Evolutionary conservation across 352 stramenopile species (phyloP).

Genomic region (Paralagenidium karlingii): DNA sequence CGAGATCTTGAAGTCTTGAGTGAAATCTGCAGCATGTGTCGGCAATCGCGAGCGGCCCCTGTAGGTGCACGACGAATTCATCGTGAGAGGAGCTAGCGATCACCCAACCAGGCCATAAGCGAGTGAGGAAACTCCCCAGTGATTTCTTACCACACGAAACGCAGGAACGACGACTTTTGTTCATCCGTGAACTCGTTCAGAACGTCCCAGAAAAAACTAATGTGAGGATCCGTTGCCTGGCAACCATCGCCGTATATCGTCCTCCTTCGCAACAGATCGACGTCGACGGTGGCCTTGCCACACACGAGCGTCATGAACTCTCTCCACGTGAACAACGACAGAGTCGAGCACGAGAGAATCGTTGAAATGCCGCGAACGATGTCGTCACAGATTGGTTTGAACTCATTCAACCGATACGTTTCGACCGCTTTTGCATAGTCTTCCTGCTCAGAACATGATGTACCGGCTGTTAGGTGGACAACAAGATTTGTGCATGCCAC

Average conservation of each 20-base stretch:
- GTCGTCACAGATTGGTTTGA: conserved; percentile 54
- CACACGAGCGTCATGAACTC: conserved; percentile 85
- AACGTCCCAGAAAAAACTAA: conserved; percentile 87
- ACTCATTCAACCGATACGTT: conserved; percentile 68
- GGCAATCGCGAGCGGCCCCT: conserved; percentile 82
- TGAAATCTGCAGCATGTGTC: conserved; percentile 78
- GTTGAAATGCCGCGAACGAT: conserved; percentile 72
- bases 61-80: too few relatives aligned
- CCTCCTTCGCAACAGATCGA: conserved; percentile 67
- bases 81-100: background rate
- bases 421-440: conserved; percentile 74
- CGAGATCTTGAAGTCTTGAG: conserved; percentile 84
- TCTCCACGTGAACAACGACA: conserved; percentile 80
- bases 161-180: conserved; percentile 84
- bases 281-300: conserved; percentile 80
- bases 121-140: background rate
- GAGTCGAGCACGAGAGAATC: conserved; percentile 68
- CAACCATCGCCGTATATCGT: conserved; percentile 88
- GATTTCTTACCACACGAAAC: conserved; percentile 81
- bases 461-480: background rate
- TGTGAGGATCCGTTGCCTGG: conserved; percentile 70
- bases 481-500: background rate
- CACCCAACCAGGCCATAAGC: background rate
- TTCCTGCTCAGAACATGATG: conserved; percentile 7
- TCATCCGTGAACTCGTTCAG: conserved; percentile 77